phyloP scores from a whole-genome alignment of 371 early-diverging fungal genomes.

The Furculomyces boomerangus region DNA sequence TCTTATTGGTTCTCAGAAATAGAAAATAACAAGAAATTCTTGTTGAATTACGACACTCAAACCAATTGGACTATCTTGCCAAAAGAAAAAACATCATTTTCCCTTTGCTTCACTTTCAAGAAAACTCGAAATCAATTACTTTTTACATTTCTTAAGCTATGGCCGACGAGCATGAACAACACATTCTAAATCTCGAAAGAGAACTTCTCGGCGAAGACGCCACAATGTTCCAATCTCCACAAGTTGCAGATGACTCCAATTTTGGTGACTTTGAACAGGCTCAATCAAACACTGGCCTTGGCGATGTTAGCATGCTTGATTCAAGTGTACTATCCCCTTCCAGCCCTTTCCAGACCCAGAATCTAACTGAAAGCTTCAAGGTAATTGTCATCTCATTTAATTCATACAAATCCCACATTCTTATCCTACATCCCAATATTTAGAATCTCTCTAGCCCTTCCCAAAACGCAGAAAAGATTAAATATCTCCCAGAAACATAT shows the following conservation, averaged over 20 bases:
- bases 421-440: not conserved
- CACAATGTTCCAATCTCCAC: conserved; percentile 30
- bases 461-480: not conserved
- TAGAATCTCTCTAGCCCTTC: not conserved
- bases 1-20: too few species aligned
- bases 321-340: not conserved
- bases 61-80: too few species aligned
- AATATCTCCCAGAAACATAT: not conserved
- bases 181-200: conserved; percentile 83
- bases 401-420: not conserved
- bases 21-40: too few species aligned
- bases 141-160: too few species aligned
- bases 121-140: too few species aligned
- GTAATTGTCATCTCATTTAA: not conserved
- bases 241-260: conserved; percentile 12
- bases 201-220: conserved; percentile 68
- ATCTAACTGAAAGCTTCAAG: not conserved
- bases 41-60: too few species aligned
- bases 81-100: too few species aligned
- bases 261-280: conserved; percentile 15
- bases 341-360: not conserved
- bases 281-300: not conserved
- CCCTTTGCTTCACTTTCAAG: too few species aligned
- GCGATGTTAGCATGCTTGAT: not conserved
- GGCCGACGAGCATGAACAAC: conserved; percentile 54